phyloP scores from a whole-genome alignment of 345 rosid species.

The Eucalyptus shirleyi region DNA sequence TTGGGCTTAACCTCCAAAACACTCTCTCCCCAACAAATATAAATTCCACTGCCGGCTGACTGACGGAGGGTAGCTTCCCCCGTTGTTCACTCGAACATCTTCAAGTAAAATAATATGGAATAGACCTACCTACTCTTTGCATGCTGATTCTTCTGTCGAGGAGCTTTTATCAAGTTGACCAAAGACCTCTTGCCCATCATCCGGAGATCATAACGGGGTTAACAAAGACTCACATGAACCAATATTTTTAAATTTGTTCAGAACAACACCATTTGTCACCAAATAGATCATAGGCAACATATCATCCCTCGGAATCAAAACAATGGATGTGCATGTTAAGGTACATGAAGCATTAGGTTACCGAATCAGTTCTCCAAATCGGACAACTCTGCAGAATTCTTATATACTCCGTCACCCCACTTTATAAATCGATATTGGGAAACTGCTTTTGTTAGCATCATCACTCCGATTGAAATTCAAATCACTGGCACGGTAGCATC shows the following conservation, averaged over 20 bases:
- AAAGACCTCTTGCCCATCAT: neutral
- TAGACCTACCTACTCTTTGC: neutral
- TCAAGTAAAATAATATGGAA: neutral
- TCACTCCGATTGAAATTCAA: neutral
- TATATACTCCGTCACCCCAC: neutral
- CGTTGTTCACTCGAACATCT: neutral
- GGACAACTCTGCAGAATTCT: fast-evolving
- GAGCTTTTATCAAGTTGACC: neutral
- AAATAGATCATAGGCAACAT: neutral
- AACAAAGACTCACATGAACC: neutral
- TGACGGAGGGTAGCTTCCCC: neutral
- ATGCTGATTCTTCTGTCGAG: neutral
- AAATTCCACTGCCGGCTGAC: neutral
- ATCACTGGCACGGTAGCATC: neutral
- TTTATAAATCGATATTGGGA: neutral
- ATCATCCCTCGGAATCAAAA: neutral
- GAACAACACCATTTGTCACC: neutral
- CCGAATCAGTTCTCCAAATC: neutral
- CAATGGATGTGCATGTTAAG: neutral
- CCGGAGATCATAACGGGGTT: neutral
- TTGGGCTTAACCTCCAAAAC: neutral
- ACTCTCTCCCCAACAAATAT: neutral
- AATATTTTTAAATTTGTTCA: neutral
- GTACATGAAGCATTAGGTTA: neutral
- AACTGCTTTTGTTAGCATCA: neutral